Evolutionary conservation across 1,284 basidiomycete species (phyloP).

Genomic region (Caloboletus firmus): DNA sequence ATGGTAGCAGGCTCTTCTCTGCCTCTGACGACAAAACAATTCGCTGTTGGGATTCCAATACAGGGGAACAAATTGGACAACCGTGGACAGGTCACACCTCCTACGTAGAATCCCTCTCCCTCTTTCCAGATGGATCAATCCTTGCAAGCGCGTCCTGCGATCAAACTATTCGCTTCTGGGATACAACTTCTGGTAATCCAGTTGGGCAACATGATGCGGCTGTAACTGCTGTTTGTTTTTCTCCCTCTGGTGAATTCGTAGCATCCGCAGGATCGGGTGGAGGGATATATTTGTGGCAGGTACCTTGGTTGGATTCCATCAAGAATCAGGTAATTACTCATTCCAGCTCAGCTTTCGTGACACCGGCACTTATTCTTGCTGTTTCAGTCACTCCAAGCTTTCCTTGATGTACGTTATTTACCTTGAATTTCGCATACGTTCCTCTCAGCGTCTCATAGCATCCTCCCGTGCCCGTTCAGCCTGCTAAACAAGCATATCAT

Average conservation of each 20-base stretch:
- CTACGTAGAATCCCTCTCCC: not conserved
- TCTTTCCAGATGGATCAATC: constrained; percentile 2
- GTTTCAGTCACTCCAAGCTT: too few relatives aligned
- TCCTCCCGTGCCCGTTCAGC: too few relatives aligned
- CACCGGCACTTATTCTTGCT: too few relatives aligned
- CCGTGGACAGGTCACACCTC: not conserved
- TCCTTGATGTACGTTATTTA: too few relatives aligned
- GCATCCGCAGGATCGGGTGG: accelerated
- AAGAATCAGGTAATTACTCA: not conserved
- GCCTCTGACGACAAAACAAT: too few relatives aligned
- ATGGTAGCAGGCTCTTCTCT: too few relatives aligned
- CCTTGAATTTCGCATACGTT: too few relatives aligned
- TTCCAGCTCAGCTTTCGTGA: too few relatives aligned
- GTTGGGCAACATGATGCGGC: not conserved
- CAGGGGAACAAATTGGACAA: not conserved
- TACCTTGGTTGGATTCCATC: not conserved
- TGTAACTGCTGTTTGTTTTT: not conserved
- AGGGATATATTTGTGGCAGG: not conserved
- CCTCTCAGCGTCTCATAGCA: too few relatives aligned
- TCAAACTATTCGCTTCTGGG: constrained; percentile 15
- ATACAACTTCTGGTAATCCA: not conserved
- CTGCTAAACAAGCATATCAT: too few relatives aligned
- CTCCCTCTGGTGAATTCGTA: constrained; percentile 5
- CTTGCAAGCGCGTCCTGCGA: constrained; percentile 11
- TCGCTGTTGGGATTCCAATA: not conserved